phyloP scores from a whole-genome alignment of 306 rosid species.

The Gillenia trifoliata region DNA sequence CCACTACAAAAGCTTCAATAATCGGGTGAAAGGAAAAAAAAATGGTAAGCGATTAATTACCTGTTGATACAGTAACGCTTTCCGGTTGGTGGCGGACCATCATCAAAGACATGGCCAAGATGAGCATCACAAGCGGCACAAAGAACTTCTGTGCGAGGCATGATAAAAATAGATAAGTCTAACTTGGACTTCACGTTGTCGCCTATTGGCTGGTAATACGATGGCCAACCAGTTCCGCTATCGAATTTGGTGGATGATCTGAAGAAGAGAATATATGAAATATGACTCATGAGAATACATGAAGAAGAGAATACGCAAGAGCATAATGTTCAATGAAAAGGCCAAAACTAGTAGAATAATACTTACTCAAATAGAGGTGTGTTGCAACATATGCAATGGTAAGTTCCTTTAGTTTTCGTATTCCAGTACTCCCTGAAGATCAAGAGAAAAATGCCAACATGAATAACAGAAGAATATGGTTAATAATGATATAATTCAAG shows the following conservation, averaged over 20 bases:
- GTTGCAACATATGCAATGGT: conserved; percentile 87
- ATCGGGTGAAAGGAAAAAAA: not conserved
- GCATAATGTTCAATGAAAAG: not conserved
- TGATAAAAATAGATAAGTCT: conserved; percentile 80
- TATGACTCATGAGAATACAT: not conserved
- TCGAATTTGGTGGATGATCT: conserved; percentile 90
- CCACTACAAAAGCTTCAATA: not conserved
- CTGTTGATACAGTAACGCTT: conserved; percentile 92
- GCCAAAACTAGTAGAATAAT: not conserved
- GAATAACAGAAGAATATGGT: conserved; percentile 3
- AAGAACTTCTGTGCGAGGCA: conserved; percentile 94
- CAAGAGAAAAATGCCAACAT: not conserved
- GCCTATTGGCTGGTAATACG: conserved; percentile 76
- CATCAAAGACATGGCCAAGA: conserved; percentile 94
- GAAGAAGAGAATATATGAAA: conserved; percentile 10
- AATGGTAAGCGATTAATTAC: conserved; percentile 19
- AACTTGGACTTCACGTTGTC: conserved; percentile 70
- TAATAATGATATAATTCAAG: not conserved
- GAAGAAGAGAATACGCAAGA: not conserved
- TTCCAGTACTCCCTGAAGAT: conserved; percentile 78
- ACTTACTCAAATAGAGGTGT: conserved; percentile 86
- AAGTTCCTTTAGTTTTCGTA: conserved; percentile 67
- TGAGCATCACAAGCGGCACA: conserved; percentile 87
- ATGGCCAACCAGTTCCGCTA: conserved; percentile 99
- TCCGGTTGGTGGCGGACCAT: conserved; percentile 90